phyloP scores from a whole-genome alignment of 208 protist genomes.

The Trypanosoma boissoni region DNA sequence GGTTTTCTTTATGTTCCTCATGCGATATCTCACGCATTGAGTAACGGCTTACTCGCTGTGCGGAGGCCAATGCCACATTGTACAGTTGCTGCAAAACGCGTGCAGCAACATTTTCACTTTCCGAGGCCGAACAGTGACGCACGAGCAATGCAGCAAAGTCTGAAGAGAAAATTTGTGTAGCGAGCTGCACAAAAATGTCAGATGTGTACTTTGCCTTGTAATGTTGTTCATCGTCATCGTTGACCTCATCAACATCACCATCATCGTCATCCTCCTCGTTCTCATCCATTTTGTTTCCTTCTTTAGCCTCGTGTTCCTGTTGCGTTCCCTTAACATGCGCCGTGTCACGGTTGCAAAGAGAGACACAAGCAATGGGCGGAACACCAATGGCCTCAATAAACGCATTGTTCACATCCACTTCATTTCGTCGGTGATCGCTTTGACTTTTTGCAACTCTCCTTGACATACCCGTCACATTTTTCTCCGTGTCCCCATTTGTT shows the following conservation, averaged over 20 bases:
- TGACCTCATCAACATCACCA: too few species aligned
- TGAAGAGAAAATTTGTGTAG: constrained; percentile 17
- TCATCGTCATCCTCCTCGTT: neutral
- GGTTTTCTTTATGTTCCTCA: too few species aligned
- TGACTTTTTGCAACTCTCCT: neutral
- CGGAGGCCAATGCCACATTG: constrained; percentile 12
- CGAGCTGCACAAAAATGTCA: constrained; percentile 6
- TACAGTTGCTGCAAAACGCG: constrained; percentile 18
- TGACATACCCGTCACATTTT: neutral
- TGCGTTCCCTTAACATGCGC: too few species aligned
- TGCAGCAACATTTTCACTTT: neutral
- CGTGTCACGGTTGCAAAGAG: neutral
- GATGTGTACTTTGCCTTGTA: constrained; percentile 2
- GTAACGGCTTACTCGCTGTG: too few species aligned
- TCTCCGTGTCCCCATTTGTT: neutral
- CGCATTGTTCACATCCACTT: constrained; percentile 4
- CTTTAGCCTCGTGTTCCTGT: too few species aligned
- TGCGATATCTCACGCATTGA: too few species aligned
- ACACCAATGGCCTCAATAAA: constrained; percentile 28
- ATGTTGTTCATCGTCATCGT: constrained; percentile 3
- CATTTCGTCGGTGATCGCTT: neutral
- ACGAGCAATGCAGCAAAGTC: constrained; percentile 21
- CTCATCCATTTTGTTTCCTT: neutral
- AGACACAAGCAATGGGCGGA: constrained; percentile 1
- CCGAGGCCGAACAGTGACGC: neutral